Conservation (phyloP, 768 basidiomycete genomes). For the Collybiopsis luxurians region DNA sequence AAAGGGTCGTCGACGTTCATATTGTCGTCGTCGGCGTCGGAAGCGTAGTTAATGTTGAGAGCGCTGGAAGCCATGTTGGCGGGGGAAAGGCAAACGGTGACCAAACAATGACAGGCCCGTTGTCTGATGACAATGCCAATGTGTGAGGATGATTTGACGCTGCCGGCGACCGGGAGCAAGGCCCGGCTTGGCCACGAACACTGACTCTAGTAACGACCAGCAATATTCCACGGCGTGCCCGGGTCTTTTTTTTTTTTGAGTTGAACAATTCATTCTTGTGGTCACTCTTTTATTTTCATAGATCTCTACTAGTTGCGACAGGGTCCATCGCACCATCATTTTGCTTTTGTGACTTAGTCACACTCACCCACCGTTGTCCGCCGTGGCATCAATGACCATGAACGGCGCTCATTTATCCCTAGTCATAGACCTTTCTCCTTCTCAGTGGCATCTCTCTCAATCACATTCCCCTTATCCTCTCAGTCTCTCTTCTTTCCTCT, state of each 20-base stretch:
- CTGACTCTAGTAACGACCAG: no score
- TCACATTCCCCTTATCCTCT: conserved; percentile 45
- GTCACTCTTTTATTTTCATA: no score
- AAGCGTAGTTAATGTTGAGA: conserved; percentile 55
- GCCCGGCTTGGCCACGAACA: no score
- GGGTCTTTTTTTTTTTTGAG: no score
- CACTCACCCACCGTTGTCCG: neutral
- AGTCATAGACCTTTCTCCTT: conserved; percentile 81
- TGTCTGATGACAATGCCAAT: conserved; percentile 1
- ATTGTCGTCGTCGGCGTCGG: conserved; percentile 44
- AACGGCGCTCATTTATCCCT: conserved; percentile 23
- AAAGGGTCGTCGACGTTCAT: conserved; percentile 72
- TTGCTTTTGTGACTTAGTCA: neutral
- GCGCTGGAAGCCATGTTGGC: conserved; percentile 27
- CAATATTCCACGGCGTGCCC: neutral
- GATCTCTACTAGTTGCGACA: no score
- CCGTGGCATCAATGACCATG: neutral
- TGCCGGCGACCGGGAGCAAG: no score
- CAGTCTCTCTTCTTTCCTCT: conserved; percentile 69
- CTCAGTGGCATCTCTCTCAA: conserved; percentile 80
- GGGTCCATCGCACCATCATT: no score
- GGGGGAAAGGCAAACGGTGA: conserved; percentile 24
- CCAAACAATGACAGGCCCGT: conserved; percentile 20
- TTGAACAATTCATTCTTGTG: no score
- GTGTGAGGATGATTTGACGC: neutral